Evolutionary conservation across 1,139 yeast species (phyloP).

Genomic region (Debaryomyces psychrophilus): DNA sequence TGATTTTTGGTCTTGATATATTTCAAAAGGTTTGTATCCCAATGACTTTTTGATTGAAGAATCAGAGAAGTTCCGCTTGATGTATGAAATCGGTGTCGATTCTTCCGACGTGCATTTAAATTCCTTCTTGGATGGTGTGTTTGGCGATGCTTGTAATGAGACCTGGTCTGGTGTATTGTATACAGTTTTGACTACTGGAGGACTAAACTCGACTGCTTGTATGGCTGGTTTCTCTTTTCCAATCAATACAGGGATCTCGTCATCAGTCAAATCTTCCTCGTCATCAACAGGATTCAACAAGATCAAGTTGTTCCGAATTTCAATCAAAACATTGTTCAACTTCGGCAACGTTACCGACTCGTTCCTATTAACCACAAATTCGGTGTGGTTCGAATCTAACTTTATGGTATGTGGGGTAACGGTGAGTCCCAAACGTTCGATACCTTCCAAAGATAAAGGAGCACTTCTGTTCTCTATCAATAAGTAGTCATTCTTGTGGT

Average conservation of each 20-base stretch:
- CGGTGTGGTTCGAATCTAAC: constrained; percentile 52
- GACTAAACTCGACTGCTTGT: constrained; percentile 13
- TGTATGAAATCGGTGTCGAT: constrained; percentile 22
- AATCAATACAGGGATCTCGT: constrained; percentile 35
- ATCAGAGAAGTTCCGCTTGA: constrained; percentile 4
- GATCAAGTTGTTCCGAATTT: constrained; percentile 62
- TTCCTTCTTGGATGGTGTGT: constrained; percentile 23
- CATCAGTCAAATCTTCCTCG: constrained; percentile 49
- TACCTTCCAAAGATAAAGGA: constrained; percentile 20
- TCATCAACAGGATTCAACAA: constrained; percentile 53
- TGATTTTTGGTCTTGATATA: constrained; percentile 7
- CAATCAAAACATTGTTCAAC: constrained; percentile 59
- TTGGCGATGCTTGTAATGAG: constrained; percentile 13
- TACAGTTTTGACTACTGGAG: neutral
- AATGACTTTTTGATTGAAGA: constrained; percentile 6
- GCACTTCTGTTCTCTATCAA: constrained; percentile 31
- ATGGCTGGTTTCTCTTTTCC: constrained; percentile 9
- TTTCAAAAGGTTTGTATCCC: constrained; percentile 5
- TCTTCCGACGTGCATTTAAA: constrained; percentile 27
- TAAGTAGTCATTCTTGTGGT: constrained; percentile 32
- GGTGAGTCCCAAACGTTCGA: constrained; percentile 17
- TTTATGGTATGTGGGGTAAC: constrained; percentile 39
- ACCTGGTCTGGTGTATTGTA: constrained; percentile 8
- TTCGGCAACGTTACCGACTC: constrained; percentile 60
- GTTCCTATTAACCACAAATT: constrained; percentile 55